Base-by-base conservation (phyloP, 352 stramenopile species). In the Aphanomyces cochlioides region DNA sequence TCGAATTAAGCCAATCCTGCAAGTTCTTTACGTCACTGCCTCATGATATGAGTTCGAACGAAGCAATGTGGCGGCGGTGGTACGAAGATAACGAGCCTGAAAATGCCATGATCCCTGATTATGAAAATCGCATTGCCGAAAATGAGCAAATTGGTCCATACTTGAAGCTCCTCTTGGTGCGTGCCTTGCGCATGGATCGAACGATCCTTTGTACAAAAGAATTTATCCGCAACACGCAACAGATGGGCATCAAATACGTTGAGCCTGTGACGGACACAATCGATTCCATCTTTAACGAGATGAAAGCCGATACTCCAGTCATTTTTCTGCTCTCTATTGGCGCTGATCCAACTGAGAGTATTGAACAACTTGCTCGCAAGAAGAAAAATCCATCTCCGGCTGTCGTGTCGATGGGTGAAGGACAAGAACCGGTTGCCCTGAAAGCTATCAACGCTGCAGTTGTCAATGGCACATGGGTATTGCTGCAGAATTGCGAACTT, bases 191-290 rank as follows among this genome's bases (percentile, higher is more conserved):
- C 10, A 97, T 99, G 85, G 97, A 99, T 80, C 92, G 97, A 36
- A 98, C 93, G 54, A 98, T 99, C 76, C 79, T 99, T 12, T 98
- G 87, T 66, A 98, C 95, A 40, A 98, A 98, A 72, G 94, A 99
- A 73, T 99, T 99, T 70, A 97, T 99, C 39, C 86, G 96, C 19
- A 97, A 97, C 75, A 98, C 91, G 7, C 90, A 96, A 68, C 89
- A 98, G 68, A 98, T 99, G 96, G 97, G 97, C 1, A 82, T 93
- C 10, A 80, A 88, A 5, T 99, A 98, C 73, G 96, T 99, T 4
- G 96, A 99, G 72, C 96, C 97, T 10, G 95, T 99, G n/a, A 99
- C 96, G 0, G 97, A 99, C 75, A 99, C 96, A 58, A 98, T 99
- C 65, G 96, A 99, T 76, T 98, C 88, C 73, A 98, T 99, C 72